Evolutionary conservation across 345 rosid species (phyloP).

Genomic region (Boechera divaricarpa): DNA sequence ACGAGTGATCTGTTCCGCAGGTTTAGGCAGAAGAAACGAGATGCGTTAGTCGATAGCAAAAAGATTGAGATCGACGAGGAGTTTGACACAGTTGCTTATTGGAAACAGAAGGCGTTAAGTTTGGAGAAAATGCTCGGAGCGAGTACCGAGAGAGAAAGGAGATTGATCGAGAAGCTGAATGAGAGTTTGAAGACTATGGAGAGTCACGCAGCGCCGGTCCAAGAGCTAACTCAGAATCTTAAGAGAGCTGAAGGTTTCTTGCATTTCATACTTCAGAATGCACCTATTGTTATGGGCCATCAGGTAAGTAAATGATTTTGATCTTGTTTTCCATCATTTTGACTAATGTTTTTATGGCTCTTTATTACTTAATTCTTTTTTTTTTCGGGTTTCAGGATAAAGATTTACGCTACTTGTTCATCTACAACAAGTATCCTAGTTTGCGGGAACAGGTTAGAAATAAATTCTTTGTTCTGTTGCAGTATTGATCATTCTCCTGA

Average conservation of each 20-base stretch:
- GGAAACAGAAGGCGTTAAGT: constrained; percentile 71
- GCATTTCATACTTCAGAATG: constrained; percentile 92
- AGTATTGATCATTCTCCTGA: neutral
- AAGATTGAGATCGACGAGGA: constrained; percentile 72
- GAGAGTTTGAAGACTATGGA: constrained; percentile 74
- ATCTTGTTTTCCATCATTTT: neutral
- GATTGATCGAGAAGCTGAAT: constrained; percentile 64
- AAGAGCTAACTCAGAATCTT: constrained; percentile 83
- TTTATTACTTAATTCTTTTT: neutral
- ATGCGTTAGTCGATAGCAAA: constrained; percentile 57
- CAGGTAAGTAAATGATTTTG: constrained; percentile 53
- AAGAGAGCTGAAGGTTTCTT: constrained; percentile 91
- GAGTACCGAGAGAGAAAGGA: constrained; percentile 75
- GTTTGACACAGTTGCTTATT: constrained; percentile 71
- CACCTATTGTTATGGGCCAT: constrained; percentile 94
- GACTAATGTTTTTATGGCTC: constrained; percentile 22
- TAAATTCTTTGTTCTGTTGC: neutral
- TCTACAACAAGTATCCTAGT: constrained; percentile 89
- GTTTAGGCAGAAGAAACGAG: constrained; percentile 59
- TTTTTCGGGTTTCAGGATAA: constrained; percentile 65
- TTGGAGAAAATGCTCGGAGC: constrained; percentile 77
- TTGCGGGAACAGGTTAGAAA: constrained; percentile 73
- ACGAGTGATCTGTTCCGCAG: constrained; percentile 58
- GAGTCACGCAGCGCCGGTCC: constrained; percentile 75
- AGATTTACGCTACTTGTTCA: constrained; percentile 85